These are phyloP conservation scores for Pleurozium schreberi DNA, from an alignment of 225 moss, liverwort and hornwort genomes.

Conservation along the genomic window DNA sequence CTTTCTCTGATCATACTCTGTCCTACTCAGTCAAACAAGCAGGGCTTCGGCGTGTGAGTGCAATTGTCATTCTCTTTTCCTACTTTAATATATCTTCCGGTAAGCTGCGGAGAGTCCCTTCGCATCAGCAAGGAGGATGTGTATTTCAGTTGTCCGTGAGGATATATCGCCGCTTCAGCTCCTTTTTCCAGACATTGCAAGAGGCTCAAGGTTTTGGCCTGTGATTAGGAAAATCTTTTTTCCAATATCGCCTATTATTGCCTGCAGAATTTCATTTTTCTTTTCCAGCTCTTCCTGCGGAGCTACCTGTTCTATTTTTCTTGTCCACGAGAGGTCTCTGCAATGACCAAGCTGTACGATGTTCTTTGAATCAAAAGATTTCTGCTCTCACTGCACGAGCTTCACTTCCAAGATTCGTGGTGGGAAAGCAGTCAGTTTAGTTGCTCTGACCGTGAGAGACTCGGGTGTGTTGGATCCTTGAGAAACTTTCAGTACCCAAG, in stretches of 20 bases:
- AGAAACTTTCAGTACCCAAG: not conserved
- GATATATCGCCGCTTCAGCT: not conserved
- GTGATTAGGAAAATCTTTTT: not conserved
- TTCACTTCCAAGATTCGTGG: not conserved
- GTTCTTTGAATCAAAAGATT: not conserved
- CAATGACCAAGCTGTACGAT: not conserved
- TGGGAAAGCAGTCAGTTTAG: not conserved
- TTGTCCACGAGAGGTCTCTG: not conserved
- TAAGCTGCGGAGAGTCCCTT: not conserved
- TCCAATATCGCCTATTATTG: not conserved
- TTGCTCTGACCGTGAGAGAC: not conserved
- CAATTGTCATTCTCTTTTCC: not conserved
- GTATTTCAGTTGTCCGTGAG: not conserved
- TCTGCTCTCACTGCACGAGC: not conserved
- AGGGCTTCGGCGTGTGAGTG: not conserved
- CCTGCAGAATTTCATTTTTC: not conserved
- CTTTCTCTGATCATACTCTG: not conserved
- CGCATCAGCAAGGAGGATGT: not conserved
- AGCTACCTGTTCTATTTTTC: not conserved
- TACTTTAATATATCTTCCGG: not conserved
- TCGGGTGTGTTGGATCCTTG: not conserved
- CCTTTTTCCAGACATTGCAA: not conserved
- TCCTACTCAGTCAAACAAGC: not conserved
- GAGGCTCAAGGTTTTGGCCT: not conserved
- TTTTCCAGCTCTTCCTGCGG: not conserved